These are phyloP conservation scores for Cutaneotrichosporon cavernicola DNA, from an alignment of 1,284 basidiomycete species.

Conservation along the genomic window DNA sequence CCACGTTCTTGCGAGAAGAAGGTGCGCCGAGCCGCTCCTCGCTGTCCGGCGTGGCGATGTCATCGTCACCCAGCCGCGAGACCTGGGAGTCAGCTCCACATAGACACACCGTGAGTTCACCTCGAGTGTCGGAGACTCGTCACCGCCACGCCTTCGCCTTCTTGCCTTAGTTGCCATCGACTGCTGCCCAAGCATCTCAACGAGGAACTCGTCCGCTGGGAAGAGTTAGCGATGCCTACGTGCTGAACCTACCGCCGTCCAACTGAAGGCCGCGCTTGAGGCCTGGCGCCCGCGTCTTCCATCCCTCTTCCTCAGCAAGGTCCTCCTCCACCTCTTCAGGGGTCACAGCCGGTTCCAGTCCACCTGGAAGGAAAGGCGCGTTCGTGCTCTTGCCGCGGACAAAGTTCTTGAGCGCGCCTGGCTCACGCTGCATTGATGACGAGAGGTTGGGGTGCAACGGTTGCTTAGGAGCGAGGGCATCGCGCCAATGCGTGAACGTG, in stretches of 20 bases:
- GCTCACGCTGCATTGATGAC: constrained; percentile 78
- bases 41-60: constrained; percentile 24
- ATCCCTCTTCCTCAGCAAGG: constrained; percentile 45
- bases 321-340: constrained; percentile 37
- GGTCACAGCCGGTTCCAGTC: constrained; percentile 56
- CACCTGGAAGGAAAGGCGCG: constrained; percentile 89
- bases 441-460: constrained; percentile 66
- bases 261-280: constrained; percentile 45
- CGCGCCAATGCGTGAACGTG: constrained; percentile 73
- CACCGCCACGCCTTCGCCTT: constrained; percentile 38
- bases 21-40: not conserved
- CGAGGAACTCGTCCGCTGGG: constrained; percentile 48
- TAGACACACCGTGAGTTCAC: constrained; percentile 6
- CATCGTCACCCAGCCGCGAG: constrained; percentile 39
- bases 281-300: constrained; percentile 48
- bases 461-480: constrained; percentile 57
- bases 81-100: constrained; percentile 17
- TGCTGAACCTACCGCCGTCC: constrained; percentile 39
- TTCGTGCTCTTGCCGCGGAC: constrained; percentile 89
- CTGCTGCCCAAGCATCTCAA: constrained; percentile 46
- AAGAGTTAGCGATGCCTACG: constrained; percentile 12
- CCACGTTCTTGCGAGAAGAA: constrained; percentile 61
- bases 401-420: constrained; percentile 73
- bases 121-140: constrained; percentile 39
- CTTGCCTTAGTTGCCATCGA: constrained; percentile 43